Percentiles rank a stretch among this genome's conserved stretches.
phyloP scores from a whole-genome alignment of 1,139 yeast species.

The Diutina scorzettiae region DNA sequence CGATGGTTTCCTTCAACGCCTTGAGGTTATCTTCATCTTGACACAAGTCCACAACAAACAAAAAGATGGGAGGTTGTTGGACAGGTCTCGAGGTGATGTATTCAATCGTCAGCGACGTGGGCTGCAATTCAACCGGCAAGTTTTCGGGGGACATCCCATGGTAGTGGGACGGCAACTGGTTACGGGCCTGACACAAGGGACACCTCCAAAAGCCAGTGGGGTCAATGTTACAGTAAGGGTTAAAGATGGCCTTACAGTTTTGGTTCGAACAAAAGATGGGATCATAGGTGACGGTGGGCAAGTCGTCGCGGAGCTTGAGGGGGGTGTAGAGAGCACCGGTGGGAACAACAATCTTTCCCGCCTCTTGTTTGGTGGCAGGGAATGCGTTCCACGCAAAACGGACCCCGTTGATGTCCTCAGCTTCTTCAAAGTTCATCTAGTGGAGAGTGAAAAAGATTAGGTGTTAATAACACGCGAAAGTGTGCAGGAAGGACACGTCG shows the following conservation, averaged over 20 bases:
- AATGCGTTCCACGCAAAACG: slow-evolving; percentile 41
- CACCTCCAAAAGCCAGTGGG: slow-evolving; percentile 83
- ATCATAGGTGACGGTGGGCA: slow-evolving; percentile 78
- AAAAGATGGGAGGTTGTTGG: slow-evolving; percentile 83
- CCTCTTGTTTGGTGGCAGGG: slow-evolving; percentile 85
- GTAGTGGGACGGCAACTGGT: slow-evolving; percentile 84
- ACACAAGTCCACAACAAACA: slow-evolving; percentile 85
- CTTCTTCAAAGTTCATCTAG: slow-evolving; percentile 36
- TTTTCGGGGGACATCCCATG: slow-evolving; percentile 74
- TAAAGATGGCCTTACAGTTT: slow-evolving; percentile 75
- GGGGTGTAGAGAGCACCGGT: slow-evolving; percentile 94
- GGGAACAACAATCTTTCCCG: slow-evolving; percentile 87
- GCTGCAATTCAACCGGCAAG: slow-evolving; percentile 77
- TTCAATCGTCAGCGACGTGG: slow-evolving; percentile 77
- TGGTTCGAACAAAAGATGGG: slow-evolving; percentile 76
- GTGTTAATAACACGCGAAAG: slow-evolving; percentile 4
- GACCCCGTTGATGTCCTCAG: slow-evolving; percentile 38
- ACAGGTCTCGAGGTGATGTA: slow-evolving; percentile 84
- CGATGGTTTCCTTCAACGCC: slow-evolving; percentile 78
- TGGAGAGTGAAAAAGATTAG: slow-evolving; percentile 4
- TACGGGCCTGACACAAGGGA: slow-evolving; percentile 74
- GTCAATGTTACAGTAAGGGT: slow-evolving; percentile 83
- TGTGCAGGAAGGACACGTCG: too few relatives aligned
- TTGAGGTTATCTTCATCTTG: slow-evolving; percentile 89
- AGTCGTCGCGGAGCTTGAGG: slow-evolving; percentile 63